Evolutionary conservation across 192 early-diverging fungal species (phyloP).

Genomic region (Borealophlyctis nickersoniae): DNA sequence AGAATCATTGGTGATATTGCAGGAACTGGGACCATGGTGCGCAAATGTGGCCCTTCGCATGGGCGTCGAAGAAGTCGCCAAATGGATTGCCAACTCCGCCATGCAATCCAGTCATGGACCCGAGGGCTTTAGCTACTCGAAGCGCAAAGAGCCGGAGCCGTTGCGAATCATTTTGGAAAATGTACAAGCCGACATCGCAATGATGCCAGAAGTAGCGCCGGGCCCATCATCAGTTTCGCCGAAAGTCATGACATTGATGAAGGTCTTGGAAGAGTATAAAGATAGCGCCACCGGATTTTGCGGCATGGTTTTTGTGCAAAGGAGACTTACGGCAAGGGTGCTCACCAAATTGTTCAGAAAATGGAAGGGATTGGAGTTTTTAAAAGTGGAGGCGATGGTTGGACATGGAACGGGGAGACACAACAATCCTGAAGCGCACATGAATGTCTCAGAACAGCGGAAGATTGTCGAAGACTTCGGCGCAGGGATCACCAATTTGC

Average conservation of each 20-base stretch:
- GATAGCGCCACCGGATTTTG: conserved; percentile 55
- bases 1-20: conserved; percentile 1
- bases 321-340: conserved; percentile 70
- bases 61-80: conserved; percentile 10
- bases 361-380: conserved; percentile 52
- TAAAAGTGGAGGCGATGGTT: conserved; percentile 47
- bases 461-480: conserved; percentile 66
- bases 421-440: conserved; percentile 15
- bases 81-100: no score
- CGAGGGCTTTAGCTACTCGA: no score
- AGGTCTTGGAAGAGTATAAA: conserved; percentile 54
- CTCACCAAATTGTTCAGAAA: conserved; percentile 46
- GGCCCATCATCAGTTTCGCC: no score
- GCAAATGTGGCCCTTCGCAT: conserved; percentile 10
- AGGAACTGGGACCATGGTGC: conserved; percentile 22
- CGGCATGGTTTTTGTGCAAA: conserved; percentile 83
- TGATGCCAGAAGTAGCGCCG: no score
- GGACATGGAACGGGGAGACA: conserved; percentile 49
- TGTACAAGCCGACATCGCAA: no score
- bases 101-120: no score
- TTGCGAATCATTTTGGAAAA: no score
- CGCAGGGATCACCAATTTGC: conserved; percentile 63
- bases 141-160: no score
- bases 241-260: conserved; percentile 67
- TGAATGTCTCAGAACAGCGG: conserved; percentile 47